phyloP scores from a whole-genome alignment of 2,329 filamentous ascomycete species.

The Thielaviopsis euricoi region DNA sequence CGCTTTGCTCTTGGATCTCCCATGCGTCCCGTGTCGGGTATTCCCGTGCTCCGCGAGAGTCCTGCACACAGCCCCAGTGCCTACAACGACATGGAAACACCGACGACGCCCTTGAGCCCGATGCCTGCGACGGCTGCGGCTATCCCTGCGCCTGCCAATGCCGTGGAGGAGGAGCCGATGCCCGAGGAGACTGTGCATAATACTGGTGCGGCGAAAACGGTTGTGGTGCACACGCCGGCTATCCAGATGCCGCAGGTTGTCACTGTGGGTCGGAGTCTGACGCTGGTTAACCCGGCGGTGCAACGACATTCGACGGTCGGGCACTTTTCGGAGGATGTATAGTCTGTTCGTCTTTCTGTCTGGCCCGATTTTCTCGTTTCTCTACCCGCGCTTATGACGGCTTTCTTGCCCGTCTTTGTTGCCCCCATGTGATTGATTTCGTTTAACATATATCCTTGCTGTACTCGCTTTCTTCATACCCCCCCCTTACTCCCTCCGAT shows the following conservation, averaged over 20 bases:
- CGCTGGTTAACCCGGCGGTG: slow-evolving; percentile 6
- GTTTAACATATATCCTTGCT: slow-evolving; percentile 5
- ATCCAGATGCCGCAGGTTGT: slow-evolving; percentile 5
- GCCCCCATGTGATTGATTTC: background rate
- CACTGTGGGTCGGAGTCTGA: slow-evolving; percentile 8
- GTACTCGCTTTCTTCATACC: slow-evolving; percentile 2
- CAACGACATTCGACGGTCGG: slow-evolving; percentile 9
- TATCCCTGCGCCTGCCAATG: too few relatives aligned
- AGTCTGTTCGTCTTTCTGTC: background rate
- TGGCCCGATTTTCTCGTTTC: slow-evolving; percentile 1
- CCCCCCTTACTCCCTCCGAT: background rate
- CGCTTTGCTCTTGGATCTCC: slow-evolving; percentile 37
- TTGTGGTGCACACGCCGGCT: background rate
- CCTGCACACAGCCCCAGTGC: slow-evolving; percentile 29
- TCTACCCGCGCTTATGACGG: background rate
- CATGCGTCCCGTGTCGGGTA: slow-evolving; percentile 43
- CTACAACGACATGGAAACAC: too few relatives aligned
- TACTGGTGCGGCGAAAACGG: background rate
- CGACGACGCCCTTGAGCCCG: too few relatives aligned
- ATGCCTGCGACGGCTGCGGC: too few relatives aligned
- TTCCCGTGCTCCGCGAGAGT: slow-evolving; percentile 46
- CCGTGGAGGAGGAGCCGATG: too few relatives aligned
- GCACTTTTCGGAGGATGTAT: slow-evolving; percentile 11
- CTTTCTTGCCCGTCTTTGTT: background rate
- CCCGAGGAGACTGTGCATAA: background rate